Conservation (phyloP, 2,329 filamentous ascomycete genomes). For the Fusarium burgessii region DNA sequence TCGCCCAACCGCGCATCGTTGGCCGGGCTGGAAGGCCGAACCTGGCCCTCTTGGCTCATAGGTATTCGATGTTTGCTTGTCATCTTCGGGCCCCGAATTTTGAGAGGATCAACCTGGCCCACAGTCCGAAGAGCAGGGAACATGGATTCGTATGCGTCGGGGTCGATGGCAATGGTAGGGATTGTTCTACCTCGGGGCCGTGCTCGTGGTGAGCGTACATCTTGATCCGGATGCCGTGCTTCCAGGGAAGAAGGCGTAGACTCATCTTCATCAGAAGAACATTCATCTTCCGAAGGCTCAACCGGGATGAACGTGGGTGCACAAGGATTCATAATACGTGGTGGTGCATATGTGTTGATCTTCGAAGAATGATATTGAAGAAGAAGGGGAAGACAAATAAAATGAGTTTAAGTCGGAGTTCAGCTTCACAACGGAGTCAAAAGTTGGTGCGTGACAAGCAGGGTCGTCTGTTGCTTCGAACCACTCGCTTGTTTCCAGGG, state of each 20-base stretch:
- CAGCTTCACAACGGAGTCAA: not conserved
- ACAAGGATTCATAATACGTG: constrained; percentile 46
- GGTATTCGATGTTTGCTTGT: not conserved
- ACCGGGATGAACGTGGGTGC: constrained; percentile 46
- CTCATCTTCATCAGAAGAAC: constrained; percentile 2
- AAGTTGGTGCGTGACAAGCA: not conserved
- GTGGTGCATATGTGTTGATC: not conserved
- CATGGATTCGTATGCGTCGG: constrained; percentile 41
- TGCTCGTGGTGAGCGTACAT: not conserved
- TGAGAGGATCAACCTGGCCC: constrained; percentile 3
- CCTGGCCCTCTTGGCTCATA: not conserved
- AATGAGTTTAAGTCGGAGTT: not conserved
- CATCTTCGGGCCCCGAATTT: not conserved
- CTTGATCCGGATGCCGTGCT: not conserved
- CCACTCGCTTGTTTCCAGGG: not conserved
- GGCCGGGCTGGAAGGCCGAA: not conserved
- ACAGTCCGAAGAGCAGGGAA: constrained; percentile 36
- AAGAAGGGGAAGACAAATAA: not conserved
- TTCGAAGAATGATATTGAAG: not conserved
- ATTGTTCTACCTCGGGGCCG: not conserved
- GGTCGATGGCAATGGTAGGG: constrained; percentile 26
- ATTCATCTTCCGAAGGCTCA: constrained; percentile 6
- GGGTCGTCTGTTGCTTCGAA: not conserved
- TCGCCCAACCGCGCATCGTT: not conserved
- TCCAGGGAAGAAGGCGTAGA: constrained; percentile 5